Conservation (phyloP, 495 filamentous ascomycete genomes). For the Pseudoneurospora amorphoporcata region DNA sequence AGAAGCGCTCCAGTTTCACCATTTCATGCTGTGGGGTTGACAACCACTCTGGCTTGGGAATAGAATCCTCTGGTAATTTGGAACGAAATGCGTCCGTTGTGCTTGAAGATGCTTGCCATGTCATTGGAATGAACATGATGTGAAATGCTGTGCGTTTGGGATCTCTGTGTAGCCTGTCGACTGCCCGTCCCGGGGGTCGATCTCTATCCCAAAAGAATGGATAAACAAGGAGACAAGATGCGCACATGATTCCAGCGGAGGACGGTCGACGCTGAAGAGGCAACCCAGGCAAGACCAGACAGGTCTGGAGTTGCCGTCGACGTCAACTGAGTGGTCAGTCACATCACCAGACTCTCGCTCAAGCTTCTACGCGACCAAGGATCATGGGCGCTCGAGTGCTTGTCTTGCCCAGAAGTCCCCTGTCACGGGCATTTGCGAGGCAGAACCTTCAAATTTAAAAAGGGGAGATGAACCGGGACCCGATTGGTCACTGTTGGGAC, state of each 20-base stretch:
- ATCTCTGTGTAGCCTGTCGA: background rate
- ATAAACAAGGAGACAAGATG: background rate
- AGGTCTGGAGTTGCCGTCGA: background rate
- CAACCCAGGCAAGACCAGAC: background rate
- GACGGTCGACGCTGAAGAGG: background rate
- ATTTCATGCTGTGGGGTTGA: background rate
- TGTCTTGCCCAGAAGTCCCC: background rate
- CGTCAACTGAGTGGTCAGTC: background rate
- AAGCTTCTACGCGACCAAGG: too few species aligned
- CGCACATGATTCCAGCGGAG: background rate
- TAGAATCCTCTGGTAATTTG: background rate
- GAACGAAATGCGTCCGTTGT: background rate
- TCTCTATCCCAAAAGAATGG: background rate
- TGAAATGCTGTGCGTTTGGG: background rate
- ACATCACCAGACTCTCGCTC: background rate
- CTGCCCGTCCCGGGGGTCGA: background rate
- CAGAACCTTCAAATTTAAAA: background rate
- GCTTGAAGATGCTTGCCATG: background rate
- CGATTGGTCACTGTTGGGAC: background rate
- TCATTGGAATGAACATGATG: background rate
- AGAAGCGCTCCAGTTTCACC: background rate
- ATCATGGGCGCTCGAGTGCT: too few species aligned
- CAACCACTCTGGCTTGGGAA: background rate
- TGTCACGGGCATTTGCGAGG: background rate
- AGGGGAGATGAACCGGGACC: background rate